Evolutionary conservation across 2,329 filamentous ascomycete species (phyloP).

Genomic region (Macroventuria anomochaeta): DNA sequence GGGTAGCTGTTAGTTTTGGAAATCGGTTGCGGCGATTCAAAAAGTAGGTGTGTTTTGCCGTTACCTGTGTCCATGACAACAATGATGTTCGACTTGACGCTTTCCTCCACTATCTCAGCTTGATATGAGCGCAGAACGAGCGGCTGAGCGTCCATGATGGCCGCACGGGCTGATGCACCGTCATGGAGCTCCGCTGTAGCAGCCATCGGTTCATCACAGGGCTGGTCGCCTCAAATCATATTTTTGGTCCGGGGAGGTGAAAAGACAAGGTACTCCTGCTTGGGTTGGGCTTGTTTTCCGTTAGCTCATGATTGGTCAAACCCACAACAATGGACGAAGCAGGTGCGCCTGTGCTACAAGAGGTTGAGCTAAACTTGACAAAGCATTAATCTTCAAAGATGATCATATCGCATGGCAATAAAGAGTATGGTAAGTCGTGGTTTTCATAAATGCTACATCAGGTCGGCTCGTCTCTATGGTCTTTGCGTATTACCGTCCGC

Average conservation of each 20-base stretch:
- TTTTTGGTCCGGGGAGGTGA: not conserved
- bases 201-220: slow-evolving; percentile 1
- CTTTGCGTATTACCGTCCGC: slow-evolving; percentile 1
- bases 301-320: slow-evolving; percentile 14
- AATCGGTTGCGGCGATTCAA: not conserved
- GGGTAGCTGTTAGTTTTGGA: slow-evolving; percentile 24
- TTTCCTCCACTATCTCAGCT: slow-evolving; percentile 57
- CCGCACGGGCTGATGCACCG: slow-evolving; percentile 8
- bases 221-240: not conserved
- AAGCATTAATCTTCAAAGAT: not conserved
- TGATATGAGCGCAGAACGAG: slow-evolving; percentile 55
- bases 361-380: not conserved
- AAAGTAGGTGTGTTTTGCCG: slow-evolving; percentile 56
- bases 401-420: not conserved
- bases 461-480: slow-evolving; percentile 25
- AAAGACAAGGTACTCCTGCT: slow-evolving; percentile 1
- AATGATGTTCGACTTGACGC: slow-evolving; percentile 54
- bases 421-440: slow-evolving; percentile 13
- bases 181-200: slow-evolving; percentile 2
- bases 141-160: slow-evolving; percentile 8
- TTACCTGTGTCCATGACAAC: slow-evolving; percentile 59
- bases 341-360: not conserved
- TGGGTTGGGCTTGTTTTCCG: not conserved
- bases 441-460: slow-evolving; percentile 37
- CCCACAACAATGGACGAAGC: slow-evolving; percentile 4